Evolutionary conservation across 2,329 filamentous ascomycete species (phyloP), one percentile per base, ranked within the genome.

Genomic region (Chaetomium sp.): DNA sequence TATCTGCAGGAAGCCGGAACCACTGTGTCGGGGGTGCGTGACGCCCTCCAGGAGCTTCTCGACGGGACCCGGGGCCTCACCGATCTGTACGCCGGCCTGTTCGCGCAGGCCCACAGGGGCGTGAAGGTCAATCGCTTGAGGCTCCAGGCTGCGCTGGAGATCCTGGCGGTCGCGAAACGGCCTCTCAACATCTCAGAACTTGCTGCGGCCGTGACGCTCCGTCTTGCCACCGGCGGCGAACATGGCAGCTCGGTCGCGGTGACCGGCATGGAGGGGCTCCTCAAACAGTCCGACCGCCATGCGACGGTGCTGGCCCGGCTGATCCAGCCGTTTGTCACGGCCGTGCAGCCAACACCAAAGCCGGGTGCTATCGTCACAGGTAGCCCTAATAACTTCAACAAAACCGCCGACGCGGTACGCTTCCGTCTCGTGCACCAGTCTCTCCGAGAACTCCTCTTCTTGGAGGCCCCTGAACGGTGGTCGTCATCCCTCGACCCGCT

Each of bases 391-490:
- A 27, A 27, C 19, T 27, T 27, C 19, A 27, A 27, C 19, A 27
- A 27, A 27, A 27, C 19, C 19, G 19, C 19, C 19, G 19, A 27
- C 3, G 19, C 19, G 19, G 19, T 27, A 14, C 33, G 40, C 6
- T 27, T 49, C 19, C 45, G 52, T 34, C 52, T 54, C 5, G 14
- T 49, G 1, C 40, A 49, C 12, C 45, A 44, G 34, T 54, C 46
- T 37, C 38, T 54, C 38, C 37, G 44, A 33, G 52, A 53, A 9
- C 52, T 53, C 32, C 10, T 53, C 6, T 45, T 49, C 33, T 36
- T 33, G 10, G 45, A 32, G n/a, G 44, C 52, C 6, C 52, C 52
- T 8, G 6, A 10, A 1, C 14, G 42, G 9, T 47, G 51, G 51
- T 43, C 5, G 8, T 51, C 49, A 14, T 32, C 49, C 19, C 19